Evolutionary conservation across 495 filamentous ascomycete species (phyloP).

Genomic region (Aspergillus diversus): DNA sequence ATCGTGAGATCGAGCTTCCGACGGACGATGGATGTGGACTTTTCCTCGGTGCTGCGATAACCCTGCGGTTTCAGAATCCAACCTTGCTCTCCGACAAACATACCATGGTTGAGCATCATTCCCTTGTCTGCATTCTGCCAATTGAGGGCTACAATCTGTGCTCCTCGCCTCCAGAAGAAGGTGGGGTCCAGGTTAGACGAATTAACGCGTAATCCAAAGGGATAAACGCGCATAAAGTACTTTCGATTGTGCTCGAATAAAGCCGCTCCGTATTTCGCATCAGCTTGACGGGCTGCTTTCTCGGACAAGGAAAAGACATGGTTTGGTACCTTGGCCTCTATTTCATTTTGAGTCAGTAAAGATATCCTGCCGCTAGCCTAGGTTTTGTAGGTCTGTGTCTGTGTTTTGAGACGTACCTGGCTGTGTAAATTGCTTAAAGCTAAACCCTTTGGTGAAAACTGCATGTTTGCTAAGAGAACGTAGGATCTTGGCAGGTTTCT

Average conservation of each 20-base stretch:
- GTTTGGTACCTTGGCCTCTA: conserved; percentile 70
- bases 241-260: conserved; percentile 83
- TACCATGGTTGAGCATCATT: conserved; percentile 94
- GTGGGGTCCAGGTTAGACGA: conserved; percentile 87
- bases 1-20: conserved; percentile 49
- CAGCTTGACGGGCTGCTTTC: conserved; percentile 70
- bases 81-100: conserved; percentile 81
- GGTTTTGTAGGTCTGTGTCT: not conserved
- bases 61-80: conserved; percentile 84
- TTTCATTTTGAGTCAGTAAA: conserved; percentile 17
- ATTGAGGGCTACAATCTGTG: conserved; percentile 91
- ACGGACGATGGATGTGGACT: conserved; percentile 28
- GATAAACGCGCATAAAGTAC: conserved; percentile 88
- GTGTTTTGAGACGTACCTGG: conserved; percentile 42
- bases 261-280: conserved; percentile 58
- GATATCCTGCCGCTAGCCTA: not conserved
- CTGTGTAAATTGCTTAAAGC: conserved; percentile 70
- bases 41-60: conserved; percentile 51
- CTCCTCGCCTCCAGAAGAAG: conserved; percentile 83
- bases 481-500: conserved; percentile 72
- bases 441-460: conserved; percentile 79
- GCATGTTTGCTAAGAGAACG: conserved; percentile 73
- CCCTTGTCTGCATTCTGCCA: conserved; percentile 91
- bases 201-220: conserved; percentile 75
- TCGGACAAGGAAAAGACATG: conserved; percentile 91